phyloP scores from a whole-genome alignment of 2,329 filamentous ascomycete species.

The Leptodontidium sp. region DNA sequence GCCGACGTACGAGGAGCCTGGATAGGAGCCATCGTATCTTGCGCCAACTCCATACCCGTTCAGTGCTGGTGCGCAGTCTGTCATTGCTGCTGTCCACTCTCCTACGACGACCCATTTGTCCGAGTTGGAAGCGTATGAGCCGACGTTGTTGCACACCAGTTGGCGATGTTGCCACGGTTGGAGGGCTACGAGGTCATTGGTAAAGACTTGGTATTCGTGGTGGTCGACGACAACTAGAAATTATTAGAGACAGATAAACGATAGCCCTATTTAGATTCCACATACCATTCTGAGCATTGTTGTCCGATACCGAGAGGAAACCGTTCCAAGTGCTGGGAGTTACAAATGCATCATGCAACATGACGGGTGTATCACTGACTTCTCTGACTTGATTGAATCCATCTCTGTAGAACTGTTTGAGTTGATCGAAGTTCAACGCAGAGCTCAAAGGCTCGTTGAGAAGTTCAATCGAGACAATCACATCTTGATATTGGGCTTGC shows the following conservation, averaged over 20 bases:
- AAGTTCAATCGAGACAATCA: conserved; percentile 64
- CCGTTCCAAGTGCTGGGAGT: conserved; percentile 65
- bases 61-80: conserved; percentile 61
- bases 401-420: conserved; percentile 56
- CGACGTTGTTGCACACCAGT: conserved; percentile 62
- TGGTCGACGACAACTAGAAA: conserved; percentile 63
- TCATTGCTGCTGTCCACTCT: conserved; percentile 75
- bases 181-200: conserved; percentile 57
- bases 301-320: conserved; percentile 60
- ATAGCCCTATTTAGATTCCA: conserved; percentile 58
- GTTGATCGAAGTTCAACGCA: conserved; percentile 46
- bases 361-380: conserved; percentile 57
- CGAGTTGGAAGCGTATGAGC: conserved; percentile 55
- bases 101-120: conserved; percentile 75
- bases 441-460: conserved; percentile 60
- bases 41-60: conserved; percentile 67
- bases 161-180: conserved; percentile 61
- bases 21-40: conserved; percentile 63
- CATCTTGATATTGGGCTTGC: conserved; percentile 59
- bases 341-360: conserved; percentile 66
- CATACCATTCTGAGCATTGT: conserved; percentile 52
- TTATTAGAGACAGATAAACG: conserved; percentile 51
- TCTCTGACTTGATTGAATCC: conserved; percentile 57
- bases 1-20: conserved; percentile 57
- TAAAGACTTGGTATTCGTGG: conserved; percentile 74